These are phyloP conservation scores for Umbelopsis vinacea DNA, from an alignment of 192 early-diverging fungal genomes.

Conservation along the genomic window DNA sequence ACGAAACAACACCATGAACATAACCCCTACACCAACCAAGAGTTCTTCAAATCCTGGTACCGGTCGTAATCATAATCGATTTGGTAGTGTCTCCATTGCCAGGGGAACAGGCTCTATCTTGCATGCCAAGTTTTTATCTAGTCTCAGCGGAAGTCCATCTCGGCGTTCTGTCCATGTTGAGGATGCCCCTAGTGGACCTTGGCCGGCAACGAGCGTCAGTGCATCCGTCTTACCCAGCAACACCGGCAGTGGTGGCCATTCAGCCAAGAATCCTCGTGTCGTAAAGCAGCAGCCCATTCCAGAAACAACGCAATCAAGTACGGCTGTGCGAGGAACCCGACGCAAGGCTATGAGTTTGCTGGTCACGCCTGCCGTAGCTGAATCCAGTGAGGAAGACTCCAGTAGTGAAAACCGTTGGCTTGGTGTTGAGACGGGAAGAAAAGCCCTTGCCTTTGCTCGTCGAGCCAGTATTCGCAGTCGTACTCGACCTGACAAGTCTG, in stretches of 20 bases:
- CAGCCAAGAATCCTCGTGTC: not conserved
- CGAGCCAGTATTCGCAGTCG: conserved; percentile 2
- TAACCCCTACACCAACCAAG: conserved; percentile 9
- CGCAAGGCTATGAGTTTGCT: conserved; percentile 39
- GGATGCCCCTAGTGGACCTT: not conserved
- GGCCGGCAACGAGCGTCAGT: conserved; percentile 29
- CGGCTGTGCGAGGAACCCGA: conserved; percentile 34
- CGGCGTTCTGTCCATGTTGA: not conserved
- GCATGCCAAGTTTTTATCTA: conserved; percentile 41
- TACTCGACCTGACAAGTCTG: not conserved
- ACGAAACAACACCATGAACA: conserved; percentile 6
- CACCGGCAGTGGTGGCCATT: not conserved
- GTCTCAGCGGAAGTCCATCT: conserved; percentile 21
- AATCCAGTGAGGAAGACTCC: conserved; percentile 26
- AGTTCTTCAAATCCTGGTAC: not conserved
- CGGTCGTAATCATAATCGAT: not conserved
- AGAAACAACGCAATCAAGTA: conserved; percentile 6
- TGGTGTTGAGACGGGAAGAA: not conserved
- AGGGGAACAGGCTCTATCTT: conserved; percentile 30
- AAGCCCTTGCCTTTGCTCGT: conserved; percentile 9
- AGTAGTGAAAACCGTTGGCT: not conserved
- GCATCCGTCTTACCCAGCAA: conserved; percentile 25
- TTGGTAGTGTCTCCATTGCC: not conserved
- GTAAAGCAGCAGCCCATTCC: conserved; percentile 3
- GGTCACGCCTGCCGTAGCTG: conserved; percentile 30